These are phyloP conservation scores for Capsella rubella DNA, from an alignment of 441 rosid genomes.

Conservation along the genomic window DNA sequence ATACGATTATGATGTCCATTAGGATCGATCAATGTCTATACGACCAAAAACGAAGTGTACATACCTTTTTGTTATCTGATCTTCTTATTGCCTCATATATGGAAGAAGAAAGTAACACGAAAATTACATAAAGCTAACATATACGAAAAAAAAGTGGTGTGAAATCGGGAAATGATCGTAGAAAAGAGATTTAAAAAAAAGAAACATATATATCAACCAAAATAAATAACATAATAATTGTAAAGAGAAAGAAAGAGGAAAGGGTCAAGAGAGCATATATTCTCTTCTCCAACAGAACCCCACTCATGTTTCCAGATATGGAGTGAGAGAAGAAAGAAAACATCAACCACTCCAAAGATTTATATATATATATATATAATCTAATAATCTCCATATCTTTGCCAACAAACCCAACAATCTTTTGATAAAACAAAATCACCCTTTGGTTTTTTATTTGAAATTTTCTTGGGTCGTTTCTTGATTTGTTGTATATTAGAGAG, in stretches of 20 bases:
- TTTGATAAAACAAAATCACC: constrained; percentile 21
- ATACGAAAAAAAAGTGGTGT: constrained; percentile 36
- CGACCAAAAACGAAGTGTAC: constrained; percentile 36
- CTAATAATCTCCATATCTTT: constrained; percentile 35
- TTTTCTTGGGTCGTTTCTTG: constrained; percentile 29
- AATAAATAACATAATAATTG: background rate
- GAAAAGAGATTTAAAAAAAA: constrained; percentile 23
- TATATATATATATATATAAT: constrained; percentile 23
- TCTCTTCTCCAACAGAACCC: constrained; percentile 77
- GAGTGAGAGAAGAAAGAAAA: constrained; percentile 62
- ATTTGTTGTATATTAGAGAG: background rate
- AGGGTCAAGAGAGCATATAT: constrained; percentile 90
- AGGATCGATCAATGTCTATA: constrained; percentile 33
- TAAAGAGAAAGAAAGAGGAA: constrained; percentile 44
- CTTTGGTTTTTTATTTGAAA: background rate
- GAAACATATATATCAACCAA: constrained; percentile 16
- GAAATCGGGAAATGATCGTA: constrained; percentile 38
- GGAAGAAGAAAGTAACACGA: constrained; percentile 47
- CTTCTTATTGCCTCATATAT: constrained; percentile 70
- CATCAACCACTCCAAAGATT: constrained; percentile 50
- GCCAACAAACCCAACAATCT: constrained; percentile 49
- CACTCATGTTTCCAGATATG: constrained; percentile 90
- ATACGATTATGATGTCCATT: constrained; percentile 31
- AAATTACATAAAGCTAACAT: constrained; percentile 26
- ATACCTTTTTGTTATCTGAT: constrained; percentile 49